A percentile compares a stretch with the other conserved stretches of the same genome.
phyloP scores from a whole-genome alignment of 148 eudicot species.

The Arbutus unedo region DNA sequence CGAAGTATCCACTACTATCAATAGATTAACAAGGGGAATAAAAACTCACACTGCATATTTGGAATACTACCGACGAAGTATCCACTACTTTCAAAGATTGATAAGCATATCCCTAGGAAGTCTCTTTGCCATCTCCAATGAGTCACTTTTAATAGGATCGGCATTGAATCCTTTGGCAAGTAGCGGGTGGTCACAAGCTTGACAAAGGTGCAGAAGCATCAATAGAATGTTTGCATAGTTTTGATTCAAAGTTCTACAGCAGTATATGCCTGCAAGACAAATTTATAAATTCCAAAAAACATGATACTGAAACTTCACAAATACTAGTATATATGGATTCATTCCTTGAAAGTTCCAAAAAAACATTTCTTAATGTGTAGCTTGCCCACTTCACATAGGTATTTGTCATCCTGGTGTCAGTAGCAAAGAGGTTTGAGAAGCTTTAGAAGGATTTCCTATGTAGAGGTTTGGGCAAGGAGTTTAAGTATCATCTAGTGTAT shows the following conservation, averaged over 20 bases:
- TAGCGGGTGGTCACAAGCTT: constrained; percentile 97
- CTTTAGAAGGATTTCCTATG: not conserved
- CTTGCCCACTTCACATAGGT: not conserved
- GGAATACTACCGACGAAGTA: too few relatives aligned
- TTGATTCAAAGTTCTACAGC: constrained; percentile 88
- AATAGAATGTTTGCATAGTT: constrained; percentile 94
- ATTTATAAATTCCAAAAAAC: constrained; percentile 4
- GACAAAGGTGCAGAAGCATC: constrained; percentile 96
- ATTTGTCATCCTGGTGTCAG: not conserved
- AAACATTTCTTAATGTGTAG: not conserved
- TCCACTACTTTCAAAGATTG: too few relatives aligned
- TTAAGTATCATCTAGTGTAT: not conserved
- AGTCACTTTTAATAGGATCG: constrained; percentile 49
- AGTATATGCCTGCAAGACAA: constrained; percentile 73
- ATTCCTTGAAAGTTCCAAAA: constrained; percentile 11
- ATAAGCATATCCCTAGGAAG: constrained; percentile 56
- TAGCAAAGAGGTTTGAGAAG: not conserved
- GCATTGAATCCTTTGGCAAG: constrained; percentile 75
- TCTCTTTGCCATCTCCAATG: constrained; percentile 50
- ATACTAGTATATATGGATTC: not conserved
- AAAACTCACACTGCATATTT: too few relatives aligned
- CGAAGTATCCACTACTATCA: constrained; percentile 54
- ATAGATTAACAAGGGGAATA: too few relatives aligned
- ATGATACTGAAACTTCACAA: constrained; percentile 2
- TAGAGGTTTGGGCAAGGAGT: not conserved